A percentile compares a stretch with the other conserved stretches of the same genome.
These are phyloP conservation scores for Carex scoparia DNA, from an alignment of 176 grass and related monocot genomes.

Conservation along the genomic window DNA sequence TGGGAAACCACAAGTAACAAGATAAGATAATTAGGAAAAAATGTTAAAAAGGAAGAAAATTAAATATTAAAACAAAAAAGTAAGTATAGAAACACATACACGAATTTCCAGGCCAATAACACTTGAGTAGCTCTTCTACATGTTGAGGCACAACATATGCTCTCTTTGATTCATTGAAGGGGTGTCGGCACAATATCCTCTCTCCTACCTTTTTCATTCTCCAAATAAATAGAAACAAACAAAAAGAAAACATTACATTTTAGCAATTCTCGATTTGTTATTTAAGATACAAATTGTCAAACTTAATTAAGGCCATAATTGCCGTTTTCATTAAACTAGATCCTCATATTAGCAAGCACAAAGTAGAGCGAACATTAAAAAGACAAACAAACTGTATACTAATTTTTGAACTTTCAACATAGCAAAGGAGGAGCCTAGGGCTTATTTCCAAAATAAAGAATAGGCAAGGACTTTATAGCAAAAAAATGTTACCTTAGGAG, in stretches of 20 bases:
- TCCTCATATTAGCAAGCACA: background rate
- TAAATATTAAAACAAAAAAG: background rate
- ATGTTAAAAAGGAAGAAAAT: background rate
- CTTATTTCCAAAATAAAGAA: slow-evolving; percentile 17
- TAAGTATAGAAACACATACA: slow-evolving; percentile 29
- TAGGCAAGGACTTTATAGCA: background rate
- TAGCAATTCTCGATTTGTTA: background rate
- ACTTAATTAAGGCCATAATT: background rate
- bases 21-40: background rate
- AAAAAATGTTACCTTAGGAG: slow-evolving; percentile 60
- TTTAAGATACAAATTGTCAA: slow-evolving; percentile 6
- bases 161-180: slow-evolving; percentile 92
- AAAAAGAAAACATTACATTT: slow-evolving; percentile 15
- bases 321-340: background rate
- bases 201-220: slow-evolving; percentile 57
- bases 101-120: slow-evolving; percentile 82
- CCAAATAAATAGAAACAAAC: background rate
- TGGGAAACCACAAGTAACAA: background rate
- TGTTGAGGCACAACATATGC: slow-evolving; percentile 83
- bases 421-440: background rate
- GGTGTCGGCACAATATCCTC: slow-evolving; percentile 91
- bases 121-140: slow-evolving; percentile 81
- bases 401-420: background rate
- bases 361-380: background rate
- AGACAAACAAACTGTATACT: background rate